Evolutionary conservation across 495 filamentous ascomycete genomes (phyloP).

Genomic region (Evansstolkia leycettana): DNA sequence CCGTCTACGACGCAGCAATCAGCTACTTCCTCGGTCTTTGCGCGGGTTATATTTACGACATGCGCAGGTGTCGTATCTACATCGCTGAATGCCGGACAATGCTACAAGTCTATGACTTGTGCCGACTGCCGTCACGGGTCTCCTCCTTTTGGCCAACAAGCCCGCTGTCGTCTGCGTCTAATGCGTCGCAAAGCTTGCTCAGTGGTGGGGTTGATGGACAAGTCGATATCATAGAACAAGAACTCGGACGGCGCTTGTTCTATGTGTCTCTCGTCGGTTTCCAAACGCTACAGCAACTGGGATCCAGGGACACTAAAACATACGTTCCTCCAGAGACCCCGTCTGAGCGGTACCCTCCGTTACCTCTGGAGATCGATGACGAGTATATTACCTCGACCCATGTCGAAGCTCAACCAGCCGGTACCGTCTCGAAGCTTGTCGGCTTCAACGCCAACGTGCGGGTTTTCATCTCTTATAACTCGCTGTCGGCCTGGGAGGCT

Average conservation of each 20-base stretch:
- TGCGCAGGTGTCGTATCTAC: slow-evolving; percentile 54
- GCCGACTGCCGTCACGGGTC: slow-evolving; percentile 30
- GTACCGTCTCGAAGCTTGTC: slow-evolving; percentile 46
- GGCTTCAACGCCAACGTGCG: slow-evolving; percentile 70
- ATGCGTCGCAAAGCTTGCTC: slow-evolving; percentile 10
- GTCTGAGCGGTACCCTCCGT: slow-evolving; percentile 64
- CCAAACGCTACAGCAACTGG: slow-evolving; percentile 53
- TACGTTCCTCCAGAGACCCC: slow-evolving; percentile 59
- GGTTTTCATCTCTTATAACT: slow-evolving; percentile 58
- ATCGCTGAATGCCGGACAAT: slow-evolving; percentile 64
- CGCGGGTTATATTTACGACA: slow-evolving; percentile 56
- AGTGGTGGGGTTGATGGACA: slow-evolving; percentile 10
- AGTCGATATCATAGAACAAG: slow-evolving; percentile 59
- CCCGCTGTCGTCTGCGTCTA: slow-evolving; percentile 17
- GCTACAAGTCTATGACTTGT: slow-evolving; percentile 51
- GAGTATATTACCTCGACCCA: slow-evolving; percentile 54
- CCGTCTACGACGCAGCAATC: slow-evolving; percentile 70
- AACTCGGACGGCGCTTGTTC: slow-evolving; percentile 68
- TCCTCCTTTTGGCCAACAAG: slow-evolving; percentile 10
- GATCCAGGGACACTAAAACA: slow-evolving; percentile 48
- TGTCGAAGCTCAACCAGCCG: slow-evolving; percentile 49
- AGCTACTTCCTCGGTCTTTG: slow-evolving; percentile 71
- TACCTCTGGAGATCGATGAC: slow-evolving; percentile 71
- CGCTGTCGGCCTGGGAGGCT: slow-evolving; percentile 55
- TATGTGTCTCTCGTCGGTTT: slow-evolving; percentile 62